A percentile compares a stretch with the other conserved stretches of the same genome.
Conservation (phyloP, 2,329 filamentous ascomycete genomes). For the Colletotrichum sp. region DNA sequence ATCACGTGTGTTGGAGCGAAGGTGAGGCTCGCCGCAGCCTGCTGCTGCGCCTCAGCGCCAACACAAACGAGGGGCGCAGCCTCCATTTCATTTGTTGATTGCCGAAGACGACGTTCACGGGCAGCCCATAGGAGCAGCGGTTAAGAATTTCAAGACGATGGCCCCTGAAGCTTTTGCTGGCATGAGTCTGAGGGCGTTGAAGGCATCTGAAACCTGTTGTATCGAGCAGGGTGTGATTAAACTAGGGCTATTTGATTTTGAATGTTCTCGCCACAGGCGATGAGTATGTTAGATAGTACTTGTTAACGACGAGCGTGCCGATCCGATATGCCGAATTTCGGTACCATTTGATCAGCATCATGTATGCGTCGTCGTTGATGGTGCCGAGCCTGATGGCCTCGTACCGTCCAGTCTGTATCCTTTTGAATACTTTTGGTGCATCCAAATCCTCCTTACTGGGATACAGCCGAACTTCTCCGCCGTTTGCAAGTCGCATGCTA, state of each 20-base stretch:
- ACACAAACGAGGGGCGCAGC: neutral
- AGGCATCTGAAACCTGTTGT: neutral
- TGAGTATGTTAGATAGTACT: neutral
- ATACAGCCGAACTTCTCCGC: neutral
- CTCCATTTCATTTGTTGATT: neutral
- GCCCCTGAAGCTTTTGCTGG: neutral
- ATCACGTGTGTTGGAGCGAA: neutral
- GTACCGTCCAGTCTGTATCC: neutral
- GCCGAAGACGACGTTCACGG: neutral
- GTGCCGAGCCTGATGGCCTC: neutral
- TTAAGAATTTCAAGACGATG: neutral
- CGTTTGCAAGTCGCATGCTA: neutral
- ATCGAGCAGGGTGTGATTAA: neutral
- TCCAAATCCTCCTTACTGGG: neutral
- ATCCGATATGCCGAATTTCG: neutral
- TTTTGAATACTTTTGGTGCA: neutral
- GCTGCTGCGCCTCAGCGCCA: neutral
- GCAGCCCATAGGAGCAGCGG: neutral
- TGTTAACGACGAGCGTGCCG: neutral
- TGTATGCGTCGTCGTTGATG: neutral
- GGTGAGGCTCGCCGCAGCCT: neutral
- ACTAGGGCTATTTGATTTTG: neutral
- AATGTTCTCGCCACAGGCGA: neutral
- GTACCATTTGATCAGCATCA: conserved; percentile 8
- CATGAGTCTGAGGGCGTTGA: neutral